Evolutionary conservation across 345 rosid genomes (phyloP).

Genomic region (Physaria fendleri): DNA sequence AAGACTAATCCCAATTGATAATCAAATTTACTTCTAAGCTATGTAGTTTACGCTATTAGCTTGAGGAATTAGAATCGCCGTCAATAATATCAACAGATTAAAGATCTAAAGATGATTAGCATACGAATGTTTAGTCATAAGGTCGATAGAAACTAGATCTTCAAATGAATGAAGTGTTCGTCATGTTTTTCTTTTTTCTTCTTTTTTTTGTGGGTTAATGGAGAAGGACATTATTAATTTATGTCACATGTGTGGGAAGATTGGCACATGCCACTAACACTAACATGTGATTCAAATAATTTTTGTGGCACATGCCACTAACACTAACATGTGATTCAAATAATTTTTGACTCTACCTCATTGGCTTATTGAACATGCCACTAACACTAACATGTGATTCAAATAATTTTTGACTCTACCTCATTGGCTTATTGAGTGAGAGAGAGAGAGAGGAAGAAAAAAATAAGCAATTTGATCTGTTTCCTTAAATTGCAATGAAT

Average conservation of each 20-base stretch:
- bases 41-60: no score
- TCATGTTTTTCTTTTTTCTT: neutral
- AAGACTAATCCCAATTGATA: no score
- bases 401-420: slow-evolving; percentile 4
- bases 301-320: no score
- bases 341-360: neutral
- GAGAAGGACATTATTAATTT: neutral
- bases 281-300: slow-evolving; percentile 17
- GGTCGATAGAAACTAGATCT: neutral
- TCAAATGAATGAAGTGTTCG: neutral
- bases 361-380: no score
- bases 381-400: slow-evolving; percentile 8
- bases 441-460: no score
- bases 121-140: neutral
- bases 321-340: no score
- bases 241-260: no score
- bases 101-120: neutral
- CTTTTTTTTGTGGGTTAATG: no score
- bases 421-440: no score
- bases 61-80: no score
- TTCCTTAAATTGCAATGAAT: neutral
- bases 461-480: neutral
- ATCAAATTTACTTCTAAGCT: no score
- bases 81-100: neutral
- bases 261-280: slow-evolving; percentile 13